A percentile compares a stretch with the other conserved stretches of the same genome.
These are phyloP conservation scores for Sarocladiaceae sp. DNA, from an alignment of 2,329 filamentous ascomycete species.

Conservation along the genomic window DNA sequence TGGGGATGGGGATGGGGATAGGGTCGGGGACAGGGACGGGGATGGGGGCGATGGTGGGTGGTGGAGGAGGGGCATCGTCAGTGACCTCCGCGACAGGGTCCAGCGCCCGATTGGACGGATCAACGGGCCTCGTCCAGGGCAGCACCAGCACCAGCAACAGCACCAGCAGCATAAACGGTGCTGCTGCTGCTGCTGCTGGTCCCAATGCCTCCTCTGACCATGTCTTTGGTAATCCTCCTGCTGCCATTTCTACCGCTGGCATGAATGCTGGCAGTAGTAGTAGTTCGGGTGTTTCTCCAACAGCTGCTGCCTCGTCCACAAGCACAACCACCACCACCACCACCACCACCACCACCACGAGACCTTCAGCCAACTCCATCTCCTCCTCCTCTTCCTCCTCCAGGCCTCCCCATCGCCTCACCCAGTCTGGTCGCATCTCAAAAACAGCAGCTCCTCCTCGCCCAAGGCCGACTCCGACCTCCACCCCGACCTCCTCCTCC, in stretches of 20 bases:
- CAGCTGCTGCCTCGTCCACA: not conserved
- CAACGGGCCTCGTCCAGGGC: slow-evolving; percentile 8
- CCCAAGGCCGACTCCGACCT: slow-evolving; percentile 6
- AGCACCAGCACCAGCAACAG: slow-evolving; percentile 17
- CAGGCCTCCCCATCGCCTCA: slow-evolving; percentile 2
- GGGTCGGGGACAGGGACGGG: not conserved
- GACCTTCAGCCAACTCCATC: not conserved
- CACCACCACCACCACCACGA: not conserved
- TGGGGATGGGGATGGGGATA: not conserved
- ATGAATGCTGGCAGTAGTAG: not conserved
- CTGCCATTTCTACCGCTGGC: not conserved
- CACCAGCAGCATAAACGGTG: slow-evolving; percentile 16
- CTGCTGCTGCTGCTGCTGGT: slow-evolving; percentile 1
- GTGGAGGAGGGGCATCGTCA: slow-evolving; percentile 4
- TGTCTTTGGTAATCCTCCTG: not conserved
- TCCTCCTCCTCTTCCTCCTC: slow-evolving; percentile 10
- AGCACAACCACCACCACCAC: not conserved
- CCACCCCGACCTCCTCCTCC: slow-evolving; percentile 9
- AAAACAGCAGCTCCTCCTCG: slow-evolving; percentile 12
- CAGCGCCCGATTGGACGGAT: slow-evolving; percentile 6
- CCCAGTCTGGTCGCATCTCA: slow-evolving; percentile 20
- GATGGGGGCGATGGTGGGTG: not conserved
- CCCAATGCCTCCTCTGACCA: too few species aligned
- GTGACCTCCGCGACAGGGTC: slow-evolving; percentile 3
- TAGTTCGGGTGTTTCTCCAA: not conserved